Conservation (phyloP, 306 rosid species). For the Pueraria montana region DNA sequence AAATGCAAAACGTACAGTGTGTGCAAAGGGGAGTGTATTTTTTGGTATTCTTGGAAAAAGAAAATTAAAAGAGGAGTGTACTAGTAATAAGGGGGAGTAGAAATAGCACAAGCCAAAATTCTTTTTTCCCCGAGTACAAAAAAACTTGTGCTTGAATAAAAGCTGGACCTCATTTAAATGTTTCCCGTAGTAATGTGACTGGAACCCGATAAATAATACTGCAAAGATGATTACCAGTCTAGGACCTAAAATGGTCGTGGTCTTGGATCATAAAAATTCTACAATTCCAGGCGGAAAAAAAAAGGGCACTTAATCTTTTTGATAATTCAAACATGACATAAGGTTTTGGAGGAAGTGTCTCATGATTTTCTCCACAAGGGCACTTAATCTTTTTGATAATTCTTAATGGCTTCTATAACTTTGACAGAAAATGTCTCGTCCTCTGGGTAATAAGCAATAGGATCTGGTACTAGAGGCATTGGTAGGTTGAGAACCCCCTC, state of each 20-base stretch:
- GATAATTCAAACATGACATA: no score
- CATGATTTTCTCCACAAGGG: conserved; percentile 54
- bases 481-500: conserved; percentile 88
- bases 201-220: conserved; percentile 4
- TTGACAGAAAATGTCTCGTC: conserved; percentile 68
- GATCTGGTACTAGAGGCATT: conserved; percentile 67
- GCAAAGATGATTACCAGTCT: not conserved
- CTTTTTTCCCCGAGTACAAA: not conserved
- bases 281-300: conserved; percentile 15
- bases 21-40: no score
- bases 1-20: no score
- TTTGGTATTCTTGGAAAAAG: no score
- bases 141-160: not conserved
- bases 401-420: conserved; percentile 69
- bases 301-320: no score
- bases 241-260: not conserved
- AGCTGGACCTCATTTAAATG: conserved; percentile 15
- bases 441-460: conserved; percentile 79
- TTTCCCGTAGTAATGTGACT: conserved; percentile 6
- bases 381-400: conserved; percentile 57
- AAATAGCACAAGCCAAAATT: no score
- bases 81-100: no score
- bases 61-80: no score
- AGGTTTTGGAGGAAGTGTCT: conserved; percentile 8
- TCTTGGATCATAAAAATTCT: conserved; percentile 3